Evolutionary conservation across 768 basidiomycete species (phyloP).

Genomic region (Mycena vulgaris): DNA sequence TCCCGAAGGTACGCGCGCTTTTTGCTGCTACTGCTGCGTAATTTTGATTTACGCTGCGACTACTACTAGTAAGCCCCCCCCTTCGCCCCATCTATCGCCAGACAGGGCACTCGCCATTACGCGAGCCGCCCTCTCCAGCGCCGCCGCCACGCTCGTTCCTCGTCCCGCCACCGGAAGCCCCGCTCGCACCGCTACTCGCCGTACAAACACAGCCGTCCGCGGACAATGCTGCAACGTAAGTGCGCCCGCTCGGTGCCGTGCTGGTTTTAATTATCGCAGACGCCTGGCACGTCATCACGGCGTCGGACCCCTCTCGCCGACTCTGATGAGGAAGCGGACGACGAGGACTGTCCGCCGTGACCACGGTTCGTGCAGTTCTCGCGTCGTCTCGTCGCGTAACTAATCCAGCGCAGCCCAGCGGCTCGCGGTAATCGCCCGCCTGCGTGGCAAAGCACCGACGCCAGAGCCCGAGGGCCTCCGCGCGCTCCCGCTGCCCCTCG

Average conservation of each 20-base stretch:
- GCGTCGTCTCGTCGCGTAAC: slow-evolving; percentile 1
- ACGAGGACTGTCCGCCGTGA: slow-evolving; percentile 77
- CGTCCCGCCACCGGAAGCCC: slow-evolving; percentile 8
- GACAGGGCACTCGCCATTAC: slow-evolving; percentile 12
- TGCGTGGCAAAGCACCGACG: slow-evolving; percentile 72
- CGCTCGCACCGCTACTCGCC: slow-evolving; percentile 38
- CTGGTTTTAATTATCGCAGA: slow-evolving; percentile 57
- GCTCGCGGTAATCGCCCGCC: slow-evolving; percentile 70
- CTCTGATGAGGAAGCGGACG: slow-evolving; percentile 80
- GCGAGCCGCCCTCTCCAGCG: slow-evolving; percentile 8
- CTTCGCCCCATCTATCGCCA: slow-evolving; percentile 26
- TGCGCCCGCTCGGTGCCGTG: slow-evolving; percentile 2
- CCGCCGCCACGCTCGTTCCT: background rate
- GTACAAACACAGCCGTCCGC: slow-evolving; percentile 45
- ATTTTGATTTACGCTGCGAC: background rate
- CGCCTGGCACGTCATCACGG: slow-evolving; percentile 78
- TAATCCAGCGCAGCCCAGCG: slow-evolving; percentile 63
- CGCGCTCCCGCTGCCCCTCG: slow-evolving; percentile 24
- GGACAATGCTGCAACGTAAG: slow-evolving; percentile 78
- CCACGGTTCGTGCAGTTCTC: slow-evolving; percentile 65
- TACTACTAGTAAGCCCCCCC: slow-evolving; percentile 12
- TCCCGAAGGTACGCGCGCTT: slow-evolving; percentile 1
- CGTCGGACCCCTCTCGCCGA: slow-evolving; percentile 81
- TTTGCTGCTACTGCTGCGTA: background rate
- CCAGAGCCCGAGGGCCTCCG: slow-evolving; percentile 58